Evolutionary conservation across 2,329 filamentous ascomycete species (phyloP), one percentile per base, ranked within the genome.

Genomic region (Trichoderma sp.): DNA sequence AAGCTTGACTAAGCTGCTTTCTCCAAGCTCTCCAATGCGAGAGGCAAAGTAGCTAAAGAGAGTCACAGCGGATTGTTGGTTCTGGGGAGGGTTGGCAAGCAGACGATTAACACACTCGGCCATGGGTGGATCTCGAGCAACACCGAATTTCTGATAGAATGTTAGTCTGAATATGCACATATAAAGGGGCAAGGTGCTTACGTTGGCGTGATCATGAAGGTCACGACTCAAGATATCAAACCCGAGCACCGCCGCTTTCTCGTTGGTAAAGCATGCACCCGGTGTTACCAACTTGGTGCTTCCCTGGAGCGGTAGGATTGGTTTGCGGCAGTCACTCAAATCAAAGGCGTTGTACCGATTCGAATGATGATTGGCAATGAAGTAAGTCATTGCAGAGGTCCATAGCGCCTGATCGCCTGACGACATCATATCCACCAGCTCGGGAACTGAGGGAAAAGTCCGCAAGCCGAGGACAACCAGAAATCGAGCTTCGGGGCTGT

Each of bases 41-140:
- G 90, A 90, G 6, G 94, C 91, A 80, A 99, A 93, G 83, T 99
- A 99, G 59, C 90, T 89, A 81, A 98, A 99, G 6, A 97, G 83
- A 3, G 89, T 88, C 56, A 90, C 88, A 0, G 96, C 97, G 75
- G 93, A 90, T 8, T 86, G 84, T 27, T 89, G 88, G 53, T 89
- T 92, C 74, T 88, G 87, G 1, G 97, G 96, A 38, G 95, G 95
- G 3, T 89, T 90, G 35, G 89, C 88, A 33, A 96, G 86, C 56
- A 99, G 86, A 31, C 91, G 89, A 56, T 93, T 91, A 14, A 97
- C 90, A 81, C 95, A 98, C 31, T 93, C 90, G 1, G 88, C 87
- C 77, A 98, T 93, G 0, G 92, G 91, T 0, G 97, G 97, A 82
- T 99, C 92, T 71, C 89, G 85, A n/a, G 90, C 89, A 6, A 99